Conservation (phyloP, 805 yeast genomes). For the Saturnispora diversa region DNA sequence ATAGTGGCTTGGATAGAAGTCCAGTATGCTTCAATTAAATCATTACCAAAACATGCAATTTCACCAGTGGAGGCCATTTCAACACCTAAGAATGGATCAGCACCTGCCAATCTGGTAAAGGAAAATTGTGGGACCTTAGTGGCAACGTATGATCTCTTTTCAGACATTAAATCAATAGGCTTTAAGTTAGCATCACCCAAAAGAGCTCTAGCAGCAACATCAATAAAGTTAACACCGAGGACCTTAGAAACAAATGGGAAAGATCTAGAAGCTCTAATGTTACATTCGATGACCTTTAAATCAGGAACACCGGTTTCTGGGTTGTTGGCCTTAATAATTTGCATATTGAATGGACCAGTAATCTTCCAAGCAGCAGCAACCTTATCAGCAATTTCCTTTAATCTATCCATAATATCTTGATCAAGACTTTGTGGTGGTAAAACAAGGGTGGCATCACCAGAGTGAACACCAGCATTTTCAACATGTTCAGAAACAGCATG, state of each 20-base stretch:
- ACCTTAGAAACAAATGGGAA: conserved; percentile 98
- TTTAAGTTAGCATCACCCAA: conserved; percentile 64
- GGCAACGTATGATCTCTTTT: conserved; percentile 75
- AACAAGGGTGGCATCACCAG: conserved; percentile 97
- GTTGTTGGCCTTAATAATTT: conserved; percentile 89
- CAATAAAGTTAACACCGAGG: conserved; percentile 90
- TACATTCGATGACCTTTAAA: conserved; percentile 95
- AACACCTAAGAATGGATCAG: conserved; percentile 97
- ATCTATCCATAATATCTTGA: conserved; percentile 82
- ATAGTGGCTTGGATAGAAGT: conserved; percentile 92
- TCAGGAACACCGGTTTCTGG: conserved; percentile 64
- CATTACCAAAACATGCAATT: conserved; percentile 91
- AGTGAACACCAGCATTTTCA: conserved; percentile 98
- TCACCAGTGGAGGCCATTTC: conserved; percentile 99
- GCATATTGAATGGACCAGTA: conserved; percentile 97
- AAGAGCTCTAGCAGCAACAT: conserved; percentile 85
- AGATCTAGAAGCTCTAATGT: conserved; percentile 98
- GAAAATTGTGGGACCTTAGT: conserved; percentile 98
- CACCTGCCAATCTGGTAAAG: conserved; percentile 96
- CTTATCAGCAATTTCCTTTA: conserved; percentile 92
- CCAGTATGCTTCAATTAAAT: conserved; percentile 91
- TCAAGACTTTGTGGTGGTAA: conserved; percentile 96
- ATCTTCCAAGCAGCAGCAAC: conserved; percentile 91
- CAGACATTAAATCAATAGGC: conserved; percentile 78
- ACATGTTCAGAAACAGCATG: conserved; percentile 98